A percentile compares a stretch with the other conserved stretches of the same genome.
Evolutionary conservation across 1,139 yeast species (phyloP).

Genomic region (Debaryomycetaceae sp.): DNA sequence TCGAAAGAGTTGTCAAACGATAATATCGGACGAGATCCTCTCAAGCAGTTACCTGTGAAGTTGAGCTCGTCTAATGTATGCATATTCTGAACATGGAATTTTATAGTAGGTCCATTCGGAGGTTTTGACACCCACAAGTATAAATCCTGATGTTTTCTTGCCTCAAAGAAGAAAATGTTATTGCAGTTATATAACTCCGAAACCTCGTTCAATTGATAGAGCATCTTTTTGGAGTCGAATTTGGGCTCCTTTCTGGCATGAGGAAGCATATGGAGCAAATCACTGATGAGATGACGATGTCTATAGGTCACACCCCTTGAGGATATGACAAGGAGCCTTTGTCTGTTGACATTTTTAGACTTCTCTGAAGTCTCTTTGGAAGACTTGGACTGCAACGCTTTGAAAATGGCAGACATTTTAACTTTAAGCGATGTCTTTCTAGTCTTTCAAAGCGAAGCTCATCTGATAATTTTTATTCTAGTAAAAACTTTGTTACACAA

Average conservation of each 20-base stretch:
- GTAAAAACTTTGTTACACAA: slow-evolving; percentile 4
- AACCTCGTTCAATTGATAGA: slow-evolving; percentile 85
- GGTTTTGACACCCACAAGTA: slow-evolving; percentile 95
- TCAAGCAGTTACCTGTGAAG: slow-evolving; percentile 92
- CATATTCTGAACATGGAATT: slow-evolving; percentile 89
- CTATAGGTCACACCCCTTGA: slow-evolving; percentile 93
- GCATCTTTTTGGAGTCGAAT: slow-evolving; percentile 86
- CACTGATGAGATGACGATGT: slow-evolving; percentile 91
- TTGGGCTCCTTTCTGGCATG: slow-evolving; percentile 97
- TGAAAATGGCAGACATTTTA: slow-evolving; percentile 61
- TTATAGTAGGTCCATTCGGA: slow-evolving; percentile 96
- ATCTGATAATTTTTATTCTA: slow-evolving; percentile 4
- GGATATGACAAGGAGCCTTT: slow-evolving; percentile 80
- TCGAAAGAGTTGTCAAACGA: slow-evolving; percentile 80
- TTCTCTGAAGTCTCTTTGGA: slow-evolving; percentile 45
- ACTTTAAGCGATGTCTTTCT: neutral
- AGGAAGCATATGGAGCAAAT: slow-evolving; percentile 76
- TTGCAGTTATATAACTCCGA: slow-evolving; percentile 98
- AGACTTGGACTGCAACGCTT: slow-evolving; percentile 58
- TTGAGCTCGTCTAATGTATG: slow-evolving; percentile 96
- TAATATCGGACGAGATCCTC: slow-evolving; percentile 93
- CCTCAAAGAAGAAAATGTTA: slow-evolving; percentile 89
- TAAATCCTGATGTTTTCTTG: slow-evolving; percentile 93
- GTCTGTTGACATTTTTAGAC: slow-evolving; percentile 64
- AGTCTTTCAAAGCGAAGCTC: slow-evolving; percentile 1